phyloP scores from a whole-genome alignment of 108 stramenopile species.

The Chaetoceros muelleri region DNA sequence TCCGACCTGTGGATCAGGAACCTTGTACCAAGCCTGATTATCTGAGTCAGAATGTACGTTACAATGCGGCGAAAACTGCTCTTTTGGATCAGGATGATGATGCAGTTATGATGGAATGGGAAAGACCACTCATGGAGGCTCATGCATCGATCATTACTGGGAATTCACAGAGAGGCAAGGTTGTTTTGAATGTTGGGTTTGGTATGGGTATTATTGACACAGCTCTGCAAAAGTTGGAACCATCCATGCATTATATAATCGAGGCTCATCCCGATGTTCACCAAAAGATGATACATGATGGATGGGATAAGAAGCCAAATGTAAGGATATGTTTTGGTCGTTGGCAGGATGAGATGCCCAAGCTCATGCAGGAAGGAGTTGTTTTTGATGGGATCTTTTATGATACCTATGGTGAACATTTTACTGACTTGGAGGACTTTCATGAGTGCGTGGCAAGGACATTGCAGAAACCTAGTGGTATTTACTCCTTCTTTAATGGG shows the following conservation, averaged over 20 bases:
- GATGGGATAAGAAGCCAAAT: constrained; percentile 74
- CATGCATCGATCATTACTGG: constrained; percentile 73
- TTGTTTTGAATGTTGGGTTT: constrained; percentile 86
- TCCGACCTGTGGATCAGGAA: constrained; percentile 32
- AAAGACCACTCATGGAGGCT: constrained; percentile 85
- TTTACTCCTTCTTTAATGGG: constrained; percentile 92
- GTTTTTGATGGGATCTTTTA: constrained; percentile 85
- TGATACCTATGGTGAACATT: constrained; percentile 91
- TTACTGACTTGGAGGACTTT: constrained; percentile 85
- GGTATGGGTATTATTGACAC: constrained; percentile 90
- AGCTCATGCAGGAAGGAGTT: constrained; percentile 36
- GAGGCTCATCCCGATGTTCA: constrained; percentile 90
- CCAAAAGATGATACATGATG: constrained; percentile 57
- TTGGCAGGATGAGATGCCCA: constrained; percentile 83
- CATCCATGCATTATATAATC: constrained; percentile 63
- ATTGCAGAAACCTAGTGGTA: constrained; percentile 54
- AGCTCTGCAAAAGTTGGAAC: constrained; percentile 49
- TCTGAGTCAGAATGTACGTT: constrained; percentile 44
- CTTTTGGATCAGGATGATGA: constrained; percentile 74
- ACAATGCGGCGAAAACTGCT: constrained; percentile 42
- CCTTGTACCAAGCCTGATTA: constrained; percentile 79
- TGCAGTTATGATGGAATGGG: constrained; percentile 98
- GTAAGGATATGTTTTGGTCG: constrained; percentile 66
- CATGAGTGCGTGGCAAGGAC: constrained; percentile 40
- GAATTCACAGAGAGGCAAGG: constrained; percentile 18